phyloP scores from a whole-genome alignment of 2,329 filamentous ascomycete genomes.

The Fusarium sp. region DNA sequence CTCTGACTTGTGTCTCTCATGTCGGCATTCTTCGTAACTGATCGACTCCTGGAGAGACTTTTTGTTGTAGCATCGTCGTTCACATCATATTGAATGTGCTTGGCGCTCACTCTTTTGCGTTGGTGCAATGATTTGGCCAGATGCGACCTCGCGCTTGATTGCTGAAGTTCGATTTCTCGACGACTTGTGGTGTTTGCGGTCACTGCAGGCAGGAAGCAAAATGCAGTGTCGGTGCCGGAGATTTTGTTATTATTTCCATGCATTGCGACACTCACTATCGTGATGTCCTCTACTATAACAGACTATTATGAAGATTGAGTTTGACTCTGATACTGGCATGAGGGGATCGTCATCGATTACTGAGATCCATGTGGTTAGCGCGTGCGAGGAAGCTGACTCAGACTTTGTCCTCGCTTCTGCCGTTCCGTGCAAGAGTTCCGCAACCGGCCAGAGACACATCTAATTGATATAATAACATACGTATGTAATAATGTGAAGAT shows the following conservation, averaged over 20 bases:
- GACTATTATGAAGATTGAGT: not conserved
- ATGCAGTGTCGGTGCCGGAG: accelerated
- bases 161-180: constrained; percentile 17
- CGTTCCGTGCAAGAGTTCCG: no score
- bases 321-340: not conserved
- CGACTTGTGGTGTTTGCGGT: not conserved
- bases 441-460: no score
- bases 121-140: constrained; percentile 7
- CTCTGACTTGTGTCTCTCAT: not conserved
- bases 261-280: not conserved
- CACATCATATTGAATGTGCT: accelerated
- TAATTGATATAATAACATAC: no score
- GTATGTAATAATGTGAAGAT: no score
- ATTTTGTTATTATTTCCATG: accelerated
- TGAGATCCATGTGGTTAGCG: not conserved
- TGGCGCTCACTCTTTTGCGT: not conserved
- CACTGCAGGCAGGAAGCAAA: constrained; percentile 1
- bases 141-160: constrained; percentile 15
- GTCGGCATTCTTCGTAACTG: accelerated
- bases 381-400: not conserved
- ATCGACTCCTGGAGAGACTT: not conserved
- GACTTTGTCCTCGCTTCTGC: no score
- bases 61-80: accelerated
- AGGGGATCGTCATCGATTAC: not conserved
- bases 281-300: accelerated